A percentile compares a stretch with the other conserved stretches of the same genome.
These are phyloP conservation scores for Daldinia caldariorum DNA, from an alignment of 495 filamentous ascomycete species.

Conservation along the genomic window DNA sequence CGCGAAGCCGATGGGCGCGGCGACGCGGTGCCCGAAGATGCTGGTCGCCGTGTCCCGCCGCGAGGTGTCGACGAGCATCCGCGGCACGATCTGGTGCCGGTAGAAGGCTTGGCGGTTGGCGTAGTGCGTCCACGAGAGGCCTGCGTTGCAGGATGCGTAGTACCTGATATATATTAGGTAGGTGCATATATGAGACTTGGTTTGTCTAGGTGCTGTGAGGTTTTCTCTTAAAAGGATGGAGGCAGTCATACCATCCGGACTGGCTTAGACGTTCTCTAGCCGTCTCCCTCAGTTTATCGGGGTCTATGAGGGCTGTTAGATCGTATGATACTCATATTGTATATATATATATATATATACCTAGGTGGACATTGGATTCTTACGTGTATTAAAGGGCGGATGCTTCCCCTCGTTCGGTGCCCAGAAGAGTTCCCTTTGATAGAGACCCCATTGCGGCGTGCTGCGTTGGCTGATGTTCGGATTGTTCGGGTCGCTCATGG, in stretches of 20 bases:
- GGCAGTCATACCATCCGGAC: constrained; percentile 55
- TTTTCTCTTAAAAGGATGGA: background rate
- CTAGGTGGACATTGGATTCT: background rate
- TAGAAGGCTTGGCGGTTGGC: constrained; percentile 76
- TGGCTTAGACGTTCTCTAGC: constrained; percentile 65
- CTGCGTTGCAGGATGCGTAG: constrained; percentile 74
- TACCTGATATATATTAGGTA: constrained; percentile 52
- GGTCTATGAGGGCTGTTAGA: constrained; percentile 52
- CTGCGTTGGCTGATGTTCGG: constrained; percentile 64
- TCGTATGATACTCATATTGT: background rate
- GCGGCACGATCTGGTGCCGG: constrained; percentile 72
- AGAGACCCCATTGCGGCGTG: constrained; percentile 69
- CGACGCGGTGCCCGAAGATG: constrained; percentile 70
- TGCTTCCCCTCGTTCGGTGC: constrained; percentile 64
- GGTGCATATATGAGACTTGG: constrained; percentile 8
- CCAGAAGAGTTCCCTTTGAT: constrained; percentile 71
- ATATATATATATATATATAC: background rate
- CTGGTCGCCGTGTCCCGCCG: constrained; percentile 64
- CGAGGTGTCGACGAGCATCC: constrained; percentile 70
- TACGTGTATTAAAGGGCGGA: constrained; percentile 65
- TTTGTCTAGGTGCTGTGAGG: background rate
- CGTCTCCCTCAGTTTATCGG: constrained; percentile 65
- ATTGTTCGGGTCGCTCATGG: constrained; percentile 66
- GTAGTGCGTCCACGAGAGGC: constrained; percentile 70
- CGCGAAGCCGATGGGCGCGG: constrained; percentile 70